A percentile compares a stretch with the other conserved stretches of the same genome.
Conservation (phyloP, 257 asterid genomes). For the Solanum stenotomum region DNA sequence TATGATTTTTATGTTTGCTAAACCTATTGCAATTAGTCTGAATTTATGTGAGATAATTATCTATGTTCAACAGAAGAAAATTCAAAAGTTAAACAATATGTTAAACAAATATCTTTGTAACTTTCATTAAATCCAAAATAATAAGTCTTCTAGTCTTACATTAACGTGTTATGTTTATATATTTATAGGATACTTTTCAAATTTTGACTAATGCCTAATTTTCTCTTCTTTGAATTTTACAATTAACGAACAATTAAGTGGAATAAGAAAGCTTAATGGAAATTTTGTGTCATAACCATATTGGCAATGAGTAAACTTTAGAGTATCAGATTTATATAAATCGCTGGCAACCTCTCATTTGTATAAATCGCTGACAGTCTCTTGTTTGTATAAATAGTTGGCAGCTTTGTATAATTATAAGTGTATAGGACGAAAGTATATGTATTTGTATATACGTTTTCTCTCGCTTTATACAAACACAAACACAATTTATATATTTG, state of each 20-base stretch:
- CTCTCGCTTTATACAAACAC: too few relatives aligned
- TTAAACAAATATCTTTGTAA: background rate
- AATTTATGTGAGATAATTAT: too few relatives aligned
- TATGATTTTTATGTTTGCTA: too few relatives aligned
- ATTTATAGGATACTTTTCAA: background rate
- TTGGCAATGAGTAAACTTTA: background rate
- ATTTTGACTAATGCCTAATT: background rate
- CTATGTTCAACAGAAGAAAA: background rate
- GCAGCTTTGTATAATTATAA: too few relatives aligned
- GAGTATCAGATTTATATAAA: too few relatives aligned
- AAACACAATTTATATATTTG: too few relatives aligned
- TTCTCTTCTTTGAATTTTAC: background rate
- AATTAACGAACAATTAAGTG: background rate
- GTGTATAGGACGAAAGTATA: too few relatives aligned
- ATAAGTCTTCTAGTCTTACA: background rate
- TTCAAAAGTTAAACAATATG: background rate
- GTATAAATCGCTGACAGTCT: too few relatives aligned
- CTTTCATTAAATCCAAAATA: background rate
- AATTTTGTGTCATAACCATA: background rate
- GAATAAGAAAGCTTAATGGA: background rate
- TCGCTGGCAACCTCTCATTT: too few relatives aligned
- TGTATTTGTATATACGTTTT: too few relatives aligned
- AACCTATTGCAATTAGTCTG: too few relatives aligned
- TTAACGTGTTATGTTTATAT: background rate
- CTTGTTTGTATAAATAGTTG: too few relatives aligned